phyloP scores from a whole-genome alignment of 495 filamentous ascomycete species.

The Talaromyces proteolyticus region DNA sequence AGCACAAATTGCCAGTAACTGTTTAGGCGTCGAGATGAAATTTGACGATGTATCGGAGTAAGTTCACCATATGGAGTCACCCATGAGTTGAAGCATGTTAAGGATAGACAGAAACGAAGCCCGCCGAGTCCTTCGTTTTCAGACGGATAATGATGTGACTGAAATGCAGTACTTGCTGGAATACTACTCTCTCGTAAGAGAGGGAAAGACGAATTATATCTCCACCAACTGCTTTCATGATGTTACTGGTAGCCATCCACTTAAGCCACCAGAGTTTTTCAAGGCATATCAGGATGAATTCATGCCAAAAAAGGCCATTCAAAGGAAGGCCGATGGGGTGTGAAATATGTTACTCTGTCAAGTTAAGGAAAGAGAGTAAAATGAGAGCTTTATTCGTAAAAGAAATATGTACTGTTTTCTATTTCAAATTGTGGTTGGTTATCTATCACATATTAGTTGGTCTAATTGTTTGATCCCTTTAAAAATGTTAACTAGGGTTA shows the following conservation, averaged over 20 bases:
- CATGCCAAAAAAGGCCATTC: conserved; percentile 34
- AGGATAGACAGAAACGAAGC: conserved; percentile 44
- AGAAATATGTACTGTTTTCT: too few relatives aligned
- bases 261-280: conserved; percentile 48
- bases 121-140: conserved; percentile 33
- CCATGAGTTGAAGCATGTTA: too few relatives aligned
- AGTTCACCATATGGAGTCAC: conserved; percentile 8
- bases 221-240: conserved; percentile 50
- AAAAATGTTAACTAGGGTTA: too few relatives aligned
- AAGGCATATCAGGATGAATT: conserved; percentile 40
- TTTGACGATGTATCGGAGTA: conserved; percentile 51
- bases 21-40: conserved; percentile 39
- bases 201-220: conserved; percentile 57
- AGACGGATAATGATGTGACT: conserved; percentile 36
- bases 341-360: not conserved
- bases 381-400: too few relatives aligned
- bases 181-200: conserved; percentile 52
- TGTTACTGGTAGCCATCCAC: conserved; percentile 44
- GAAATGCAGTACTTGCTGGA: conserved; percentile 51
- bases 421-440: too few relatives aligned
- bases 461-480: too few relatives aligned
- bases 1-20: conserved; percentile 42
- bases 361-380: too few relatives aligned
- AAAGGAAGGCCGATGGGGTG: conserved; percentile 18
- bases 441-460: too few relatives aligned